A percentile compares a stretch with the other conserved stretches of the same genome.
phyloP scores from a whole-genome alignment of 495 filamentous ascomycete genomes.

The Antarctomyces pellizariae region DNA sequence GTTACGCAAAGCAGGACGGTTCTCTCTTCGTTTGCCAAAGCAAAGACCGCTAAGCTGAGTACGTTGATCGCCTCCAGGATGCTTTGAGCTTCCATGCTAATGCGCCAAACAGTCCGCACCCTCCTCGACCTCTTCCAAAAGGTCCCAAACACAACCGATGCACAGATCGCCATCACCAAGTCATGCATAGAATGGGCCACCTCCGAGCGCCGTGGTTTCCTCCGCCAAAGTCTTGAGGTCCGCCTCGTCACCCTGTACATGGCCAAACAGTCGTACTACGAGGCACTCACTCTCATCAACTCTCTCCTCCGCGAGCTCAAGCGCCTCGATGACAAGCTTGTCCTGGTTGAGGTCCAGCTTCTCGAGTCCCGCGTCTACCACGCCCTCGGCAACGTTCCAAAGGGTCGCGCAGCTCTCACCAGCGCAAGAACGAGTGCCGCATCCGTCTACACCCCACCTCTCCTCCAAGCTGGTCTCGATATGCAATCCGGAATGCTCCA shows the following conservation, averaged over 20 bases:
- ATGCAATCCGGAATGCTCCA: constrained; percentile 99
- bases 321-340: constrained; percentile 92
- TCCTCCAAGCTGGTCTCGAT: constrained; percentile 85
- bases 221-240: constrained; percentile 94
- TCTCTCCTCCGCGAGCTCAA: constrained; percentile 85
- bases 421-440: constrained; percentile 85
- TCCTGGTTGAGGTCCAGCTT: constrained; percentile 95
- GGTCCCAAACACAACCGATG: constrained; percentile 81
- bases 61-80: constrained; percentile 12
- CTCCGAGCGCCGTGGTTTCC: constrained; percentile 75
- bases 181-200: constrained; percentile 99
- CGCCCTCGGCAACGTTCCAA: constrained; percentile 86
- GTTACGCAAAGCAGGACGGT: constrained; percentile 76
- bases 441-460: constrained; percentile 86
- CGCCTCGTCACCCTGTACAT: constrained; percentile 85
- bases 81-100: constrained; percentile 3
- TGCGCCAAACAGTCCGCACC: constrained; percentile 49
- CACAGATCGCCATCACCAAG: constrained; percentile 80
- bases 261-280: constrained; percentile 89
- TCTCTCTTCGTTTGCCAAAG: constrained; percentile 89
- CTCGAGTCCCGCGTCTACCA: constrained; percentile 94
- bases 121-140: constrained; percentile 85
- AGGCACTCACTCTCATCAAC: constrained; percentile 91
- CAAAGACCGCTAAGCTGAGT: constrained; percentile 97
- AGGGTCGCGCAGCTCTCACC: constrained; percentile 85